Evolutionary conservation across 2,329 filamentous ascomycete species (phyloP), one percentile per base, ranked within the genome.

Genomic region (Alternaria sp.): DNA sequence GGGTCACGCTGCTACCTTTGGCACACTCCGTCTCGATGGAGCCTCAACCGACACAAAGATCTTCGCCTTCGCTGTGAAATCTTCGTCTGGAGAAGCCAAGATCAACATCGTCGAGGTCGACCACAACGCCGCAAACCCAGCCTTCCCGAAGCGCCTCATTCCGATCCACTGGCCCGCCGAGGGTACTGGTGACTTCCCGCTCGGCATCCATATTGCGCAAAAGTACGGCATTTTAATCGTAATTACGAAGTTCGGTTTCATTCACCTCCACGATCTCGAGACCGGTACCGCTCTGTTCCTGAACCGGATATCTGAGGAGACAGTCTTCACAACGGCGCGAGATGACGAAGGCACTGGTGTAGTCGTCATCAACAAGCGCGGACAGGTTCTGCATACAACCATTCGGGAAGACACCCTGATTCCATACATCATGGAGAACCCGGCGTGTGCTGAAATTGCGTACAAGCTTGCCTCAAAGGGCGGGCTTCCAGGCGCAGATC

Each of bases 231-330:
- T 99, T 78, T 91, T 99, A 76, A 97, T 97, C 82, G 89, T 99
- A 75, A 93, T 99, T 67, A 99, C 96, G 61, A 99, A 99, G 82
- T 99, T 97, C 77, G 96, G 96, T 57, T 99, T 98, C 83, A 98
- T 99, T 74, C 96, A 99, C 82, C 88, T 99, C 23, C 98, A 99
- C 83, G 96, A 99, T 77, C 89, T 99, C 61, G 96, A 99, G 85
- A 96, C 92, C 8, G 96, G 93, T 62, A 92, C 91, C 12, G 96
- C 93, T 80, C 96, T 99, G 79, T 99, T 97, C 88, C 96, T 99
- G 93, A 99, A 99, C 86, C 91, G 96, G 73, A 99, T 99, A 76
- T 99, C 96, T 32, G 97, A 93, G 85, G 96, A 99, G 79, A 99
- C 96, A 25, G 98, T 99, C 79, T 99, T 99, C 84, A 96, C 95